A percentile compares a stretch with the other conserved stretches of the same genome.
Conservation (phyloP, 345 rosid genomes). For the Sisymbrium irio region DNA sequence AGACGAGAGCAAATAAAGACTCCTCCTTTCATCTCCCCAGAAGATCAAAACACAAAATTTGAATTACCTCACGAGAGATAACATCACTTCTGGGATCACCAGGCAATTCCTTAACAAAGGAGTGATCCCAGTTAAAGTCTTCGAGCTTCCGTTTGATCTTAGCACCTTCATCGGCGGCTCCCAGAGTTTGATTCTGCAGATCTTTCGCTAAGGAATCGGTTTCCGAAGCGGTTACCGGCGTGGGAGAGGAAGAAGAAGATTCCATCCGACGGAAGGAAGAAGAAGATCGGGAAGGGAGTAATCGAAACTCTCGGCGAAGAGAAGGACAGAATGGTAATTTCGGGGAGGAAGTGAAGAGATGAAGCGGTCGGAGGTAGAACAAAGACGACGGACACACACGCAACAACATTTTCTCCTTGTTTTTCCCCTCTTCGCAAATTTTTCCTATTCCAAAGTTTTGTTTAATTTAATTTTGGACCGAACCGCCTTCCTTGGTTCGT, state of each 20-base stretch:
- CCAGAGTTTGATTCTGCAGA: slow-evolving; percentile 65
- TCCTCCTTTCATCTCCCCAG: not conserved
- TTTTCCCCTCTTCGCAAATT: slow-evolving; percentile 5
- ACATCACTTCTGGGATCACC: slow-evolving; percentile 70
- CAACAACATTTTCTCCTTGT: slow-evolving; percentile 35
- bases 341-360: slow-evolving; percentile 34
- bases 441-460: slow-evolving; percentile 6
- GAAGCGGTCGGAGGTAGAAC: slow-evolving; percentile 45
- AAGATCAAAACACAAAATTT: not conserved
- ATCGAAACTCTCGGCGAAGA: slow-evolving; percentile 25
- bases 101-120: slow-evolving; percentile 81
- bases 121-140: slow-evolving; percentile 88
- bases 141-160: slow-evolving; percentile 46
- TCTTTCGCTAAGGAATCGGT: slow-evolving; percentile 67
- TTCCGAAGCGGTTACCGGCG: slow-evolving; percentile 40
- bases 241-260: slow-evolving; percentile 31
- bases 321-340: slow-evolving; percentile 31
- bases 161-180: slow-evolving; percentile 22
- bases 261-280: slow-evolving; percentile 39
- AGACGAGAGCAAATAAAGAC: not conserved
- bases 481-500: slow-evolving; percentile 17
- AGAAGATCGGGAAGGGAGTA: slow-evolving; percentile 22
- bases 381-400: slow-evolving; percentile 37
- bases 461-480: slow-evolving; percentile 22
- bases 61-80: slow-evolving; percentile 78